These are phyloP conservation scores for Cucurbita ficifolia DNA, from an alignment of 306 rosid genomes.

Conservation along the genomic window DNA sequence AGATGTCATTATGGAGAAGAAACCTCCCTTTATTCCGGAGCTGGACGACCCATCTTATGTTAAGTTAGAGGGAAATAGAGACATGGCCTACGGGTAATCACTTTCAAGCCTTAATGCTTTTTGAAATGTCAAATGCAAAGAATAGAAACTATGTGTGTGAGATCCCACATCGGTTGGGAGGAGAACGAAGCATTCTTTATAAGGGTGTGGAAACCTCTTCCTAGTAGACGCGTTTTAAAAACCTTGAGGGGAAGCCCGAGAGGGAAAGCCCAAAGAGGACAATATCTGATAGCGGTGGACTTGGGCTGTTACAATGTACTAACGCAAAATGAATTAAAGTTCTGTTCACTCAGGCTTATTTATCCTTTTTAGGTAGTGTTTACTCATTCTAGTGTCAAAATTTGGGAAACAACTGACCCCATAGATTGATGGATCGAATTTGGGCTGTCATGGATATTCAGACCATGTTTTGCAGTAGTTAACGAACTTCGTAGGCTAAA, in stretches of 20 bases:
- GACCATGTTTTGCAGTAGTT: not conserved
- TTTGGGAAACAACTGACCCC: not conserved
- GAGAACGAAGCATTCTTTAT: too few species aligned
- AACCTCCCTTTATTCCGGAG: conserved; percentile 54
- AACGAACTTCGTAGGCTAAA: not conserved
- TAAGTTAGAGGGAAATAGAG: conserved; percentile 59
- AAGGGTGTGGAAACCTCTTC: too few species aligned
- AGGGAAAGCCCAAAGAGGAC: too few species aligned
- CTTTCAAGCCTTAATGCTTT: not conserved
- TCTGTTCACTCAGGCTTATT: not conserved
- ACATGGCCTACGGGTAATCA: conserved; percentile 57
- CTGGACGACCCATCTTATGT: conserved; percentile 69
- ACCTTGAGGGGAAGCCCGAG: too few species aligned
- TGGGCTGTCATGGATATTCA: not conserved
- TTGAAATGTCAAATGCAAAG: not conserved
- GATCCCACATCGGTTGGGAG: too few species aligned
- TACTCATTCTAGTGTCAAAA: not conserved
- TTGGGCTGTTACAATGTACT: not conserved
- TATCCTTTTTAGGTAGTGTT: not conserved
- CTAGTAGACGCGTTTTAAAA: too few species aligned
- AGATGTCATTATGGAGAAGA: conserved; percentile 45
- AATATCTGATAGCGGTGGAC: too few species aligned
- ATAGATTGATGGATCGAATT: not conserved
- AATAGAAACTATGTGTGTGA: too few species aligned
- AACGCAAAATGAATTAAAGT: not conserved